phyloP scores from a whole-genome alignment of 2,329 filamentous ascomycete species.

The Botryotinia calthae region DNA sequence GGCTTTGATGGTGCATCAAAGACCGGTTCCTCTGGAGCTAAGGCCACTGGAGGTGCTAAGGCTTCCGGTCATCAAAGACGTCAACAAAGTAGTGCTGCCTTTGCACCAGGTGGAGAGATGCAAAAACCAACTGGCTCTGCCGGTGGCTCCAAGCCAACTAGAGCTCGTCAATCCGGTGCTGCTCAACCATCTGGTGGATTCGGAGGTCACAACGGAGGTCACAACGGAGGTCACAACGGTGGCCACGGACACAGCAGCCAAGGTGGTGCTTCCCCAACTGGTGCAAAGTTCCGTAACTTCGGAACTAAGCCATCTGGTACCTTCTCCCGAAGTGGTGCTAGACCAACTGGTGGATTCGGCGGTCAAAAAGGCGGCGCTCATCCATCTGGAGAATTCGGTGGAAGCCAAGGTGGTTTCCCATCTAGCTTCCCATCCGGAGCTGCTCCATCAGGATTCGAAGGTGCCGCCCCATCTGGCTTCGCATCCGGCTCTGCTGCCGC shows the following conservation, averaged over 20 bases:
- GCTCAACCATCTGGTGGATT: background rate
- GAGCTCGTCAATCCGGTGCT: background rate
- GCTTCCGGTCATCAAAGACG: constrained; percentile 13
- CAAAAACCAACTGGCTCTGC: background rate
- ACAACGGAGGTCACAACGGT: background rate
- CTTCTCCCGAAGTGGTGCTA: background rate
- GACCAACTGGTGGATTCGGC: constrained; percentile 3
- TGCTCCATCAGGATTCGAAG: background rate
- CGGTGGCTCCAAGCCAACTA: background rate
- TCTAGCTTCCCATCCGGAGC: background rate
- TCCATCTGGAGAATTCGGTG: background rate
- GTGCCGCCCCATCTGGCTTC: background rate
- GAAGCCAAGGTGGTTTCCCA: background rate
- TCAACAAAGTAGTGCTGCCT: background rate
- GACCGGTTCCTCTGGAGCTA: background rate
- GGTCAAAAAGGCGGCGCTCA: background rate
- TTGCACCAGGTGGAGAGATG: background rate
- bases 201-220: background rate
- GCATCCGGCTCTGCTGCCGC: background rate
- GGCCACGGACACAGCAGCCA: background rate
- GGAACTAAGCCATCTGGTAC: background rate
- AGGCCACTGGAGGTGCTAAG: background rate
- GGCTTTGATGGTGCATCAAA: background rate
- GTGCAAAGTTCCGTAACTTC: background rate
- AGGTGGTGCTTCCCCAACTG: background rate